Evolutionary conservation across 2,329 filamentous ascomycete genomes (phyloP), one percentile per base, ranked within the genome.

Genomic region (Talaromyces sp.): DNA sequence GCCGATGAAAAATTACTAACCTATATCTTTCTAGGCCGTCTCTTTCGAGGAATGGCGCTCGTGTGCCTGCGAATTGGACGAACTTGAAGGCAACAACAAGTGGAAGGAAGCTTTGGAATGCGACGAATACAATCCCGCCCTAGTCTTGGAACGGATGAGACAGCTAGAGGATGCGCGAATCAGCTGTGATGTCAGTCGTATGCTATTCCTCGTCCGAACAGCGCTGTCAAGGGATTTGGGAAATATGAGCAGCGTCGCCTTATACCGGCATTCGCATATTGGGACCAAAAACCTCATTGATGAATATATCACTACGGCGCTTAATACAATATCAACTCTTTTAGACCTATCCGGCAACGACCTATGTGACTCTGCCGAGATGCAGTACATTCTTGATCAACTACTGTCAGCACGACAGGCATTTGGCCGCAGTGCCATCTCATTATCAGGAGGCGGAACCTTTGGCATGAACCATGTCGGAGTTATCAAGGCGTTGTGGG

Each of bases 401-500:
- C 82, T 95, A 68, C 77, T 93, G 54, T 85, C 87, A 63, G 86
- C 91, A 1, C 86, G 91, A 45, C 90, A 93, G 72, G 90, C 90
- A 41, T 96, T 93, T 72, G 92, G 92, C n/a, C 85, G 92, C 67
- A 95, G 89, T 68, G 93, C 92, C 0, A 79, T 97, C 60, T 82
- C 96, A 10, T 81, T 97, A 10, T 96, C 92, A 4, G 93, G 93
- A 8, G 93, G 93, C 2, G 92, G 90, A 1, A 95, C 93, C 0
- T 92, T 96, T 78, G 93, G 93, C 47, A 96, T 97, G 91, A 91
- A 91, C 66, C 93, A 97, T 74, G 90, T 96, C 63, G 93, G 93
- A 1, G 92, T 97, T 2, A 81, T 96, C 63, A 96, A 96, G 76
- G 85, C 89, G 3, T 82, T 97, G 2, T 93, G 88, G 75, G 88